Base-by-base conservation (phyloP, 306 rosid species). In the Begonia masoniana region DNA sequence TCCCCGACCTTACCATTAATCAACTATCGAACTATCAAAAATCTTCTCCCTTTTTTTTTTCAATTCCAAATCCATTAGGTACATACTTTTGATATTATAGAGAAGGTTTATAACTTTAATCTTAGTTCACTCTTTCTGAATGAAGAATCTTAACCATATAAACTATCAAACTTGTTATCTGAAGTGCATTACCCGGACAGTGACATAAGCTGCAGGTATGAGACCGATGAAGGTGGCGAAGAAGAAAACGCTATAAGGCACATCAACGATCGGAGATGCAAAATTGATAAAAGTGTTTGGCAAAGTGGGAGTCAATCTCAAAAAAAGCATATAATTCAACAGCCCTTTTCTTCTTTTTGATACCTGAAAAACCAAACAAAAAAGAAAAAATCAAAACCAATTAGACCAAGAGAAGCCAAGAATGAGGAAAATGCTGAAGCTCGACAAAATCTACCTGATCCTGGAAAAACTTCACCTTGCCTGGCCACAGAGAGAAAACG, bases 261-360 rank as follows among this genome's bases (percentile, higher is more conserved):
- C 99, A 51, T 91, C 92, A 46, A 91, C 99, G 7, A 91, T 86
- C 11, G 99, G 99, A 13, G 99, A 91, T 13, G 99, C 99, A 36
- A 91, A 74, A 58, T 91, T 91, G 71, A 91, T 91, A 56, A 91
- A 91, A 2, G 94, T 91, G 67, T 91, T 91, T 11, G 99, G 99
- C 71, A 86, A 69, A 36, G 99, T 86, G 0, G 99, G 99, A 59
- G 99, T 91, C 69, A 91, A 57, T 73, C 99, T 78, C 24, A 91
- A 82, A 71, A 91, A 91, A 65, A 91, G 85, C 94, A 91, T 91
- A 74, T 91, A 91, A 74, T 91, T 91, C 84, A 91, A 70, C 65
- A 91, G 69, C 57, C 86, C 4, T 60, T 60, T 59, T 66, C 75
- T 86, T 70, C 99, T 81, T 73, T 73, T 83, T 42, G 92, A 88